A percentile compares a stretch with the other conserved stretches of the same genome.
Conservation (phyloP, 164 flowering plant genomes). For the Dillenia suffruticosa region DNA sequence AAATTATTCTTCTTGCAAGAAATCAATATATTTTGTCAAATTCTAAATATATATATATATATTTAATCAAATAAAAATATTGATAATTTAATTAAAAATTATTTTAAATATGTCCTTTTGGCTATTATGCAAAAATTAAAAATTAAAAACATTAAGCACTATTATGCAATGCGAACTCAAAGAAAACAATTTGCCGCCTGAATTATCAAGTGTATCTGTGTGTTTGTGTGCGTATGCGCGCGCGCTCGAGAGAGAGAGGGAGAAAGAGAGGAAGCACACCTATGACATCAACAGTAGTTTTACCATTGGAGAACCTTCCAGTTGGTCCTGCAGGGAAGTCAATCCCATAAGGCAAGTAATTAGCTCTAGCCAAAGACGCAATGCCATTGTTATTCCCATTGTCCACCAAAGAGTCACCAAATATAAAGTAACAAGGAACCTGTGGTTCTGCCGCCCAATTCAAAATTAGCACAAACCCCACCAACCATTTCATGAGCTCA, state of each 20-base stretch:
- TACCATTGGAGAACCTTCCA: slow-evolving; percentile 53
- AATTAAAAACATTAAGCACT: too few relatives aligned
- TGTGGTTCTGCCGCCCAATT: slow-evolving; percentile 22
- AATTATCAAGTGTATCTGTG: too few relatives aligned
- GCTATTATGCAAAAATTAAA: too few relatives aligned
- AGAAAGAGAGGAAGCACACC: slow-evolving; percentile 26
- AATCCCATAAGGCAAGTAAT: slow-evolving; percentile 72
- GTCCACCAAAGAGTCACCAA: slow-evolving; percentile 80
- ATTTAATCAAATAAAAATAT: too few relatives aligned
- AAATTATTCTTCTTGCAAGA: too few relatives aligned
- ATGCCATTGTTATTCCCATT: slow-evolving; percentile 74
- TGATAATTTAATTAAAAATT: too few relatives aligned
- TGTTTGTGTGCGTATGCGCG: too few relatives aligned
- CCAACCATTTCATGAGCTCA: slow-evolving; percentile 5
- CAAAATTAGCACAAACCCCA: slow-evolving; percentile 6
- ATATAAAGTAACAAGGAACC: slow-evolving; percentile 73
- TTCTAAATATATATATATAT: too few relatives aligned
- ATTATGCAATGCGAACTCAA: too few relatives aligned
- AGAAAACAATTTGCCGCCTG: too few relatives aligned
- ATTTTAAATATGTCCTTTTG: too few relatives aligned
- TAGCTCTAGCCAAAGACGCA: slow-evolving; percentile 52
- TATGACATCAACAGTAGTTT: slow-evolving; percentile 55
- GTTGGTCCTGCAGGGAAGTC: slow-evolving; percentile 65
- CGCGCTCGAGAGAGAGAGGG: slow-evolving; percentile 1
- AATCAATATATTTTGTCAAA: too few relatives aligned